Percentiles rank a stretch among this genome's conserved stretches.
Evolutionary conservation across 768 basidiomycete species (phyloP).

Genomic region (Chalciporus pseudorubinellus): DNA sequence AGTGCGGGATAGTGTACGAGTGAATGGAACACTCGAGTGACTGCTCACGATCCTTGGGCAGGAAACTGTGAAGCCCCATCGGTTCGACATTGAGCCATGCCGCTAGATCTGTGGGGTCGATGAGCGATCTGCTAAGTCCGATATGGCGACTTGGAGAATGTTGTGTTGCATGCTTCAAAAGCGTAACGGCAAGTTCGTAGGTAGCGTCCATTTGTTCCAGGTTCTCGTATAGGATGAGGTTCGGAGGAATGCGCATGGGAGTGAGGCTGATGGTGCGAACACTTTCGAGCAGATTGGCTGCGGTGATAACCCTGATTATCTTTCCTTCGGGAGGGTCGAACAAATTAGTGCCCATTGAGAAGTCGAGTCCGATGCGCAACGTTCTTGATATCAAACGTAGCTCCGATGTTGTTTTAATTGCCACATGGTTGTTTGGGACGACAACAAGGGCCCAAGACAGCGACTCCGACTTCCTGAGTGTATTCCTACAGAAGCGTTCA

Average conservation of each 20-base stretch:
- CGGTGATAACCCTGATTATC: constrained; percentile 56
- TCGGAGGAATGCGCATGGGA: constrained; percentile 38
- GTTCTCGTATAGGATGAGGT: constrained; percentile 78
- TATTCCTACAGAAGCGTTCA: constrained; percentile 46
- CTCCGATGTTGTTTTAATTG: constrained; percentile 54
- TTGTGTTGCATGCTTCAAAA: constrained; percentile 65
- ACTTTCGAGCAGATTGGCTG: constrained; percentile 47
- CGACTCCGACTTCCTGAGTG: constrained; percentile 39
- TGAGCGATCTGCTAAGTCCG: constrained; percentile 74
- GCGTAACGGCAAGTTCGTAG: constrained; percentile 82
- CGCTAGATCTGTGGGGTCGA: constrained; percentile 78
- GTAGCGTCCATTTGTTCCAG: constrained; percentile 76
- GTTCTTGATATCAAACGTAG: constrained; percentile 41
- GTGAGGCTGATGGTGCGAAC: constrained; percentile 34
- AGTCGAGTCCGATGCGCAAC: constrained; percentile 40
- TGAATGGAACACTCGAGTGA: constrained; percentile 65
- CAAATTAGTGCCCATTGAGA: constrained; percentile 25
- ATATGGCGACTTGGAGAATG: constrained; percentile 65
- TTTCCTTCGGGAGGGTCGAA: constrained; percentile 41
- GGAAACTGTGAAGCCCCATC: constrained; percentile 68
- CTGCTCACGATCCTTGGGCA: constrained; percentile 80
- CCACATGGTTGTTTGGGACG: constrained; percentile 55
- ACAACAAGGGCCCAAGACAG: constrained; percentile 63
- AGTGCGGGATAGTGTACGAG: constrained; percentile 84
- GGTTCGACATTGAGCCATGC: constrained; percentile 77